A percentile compares a stretch with the other conserved stretches of the same genome.
These are phyloP conservation scores for Colletotrichum sp. DNA, from an alignment of 2,329 filamentous ascomycete species.

Conservation along the genomic window DNA sequence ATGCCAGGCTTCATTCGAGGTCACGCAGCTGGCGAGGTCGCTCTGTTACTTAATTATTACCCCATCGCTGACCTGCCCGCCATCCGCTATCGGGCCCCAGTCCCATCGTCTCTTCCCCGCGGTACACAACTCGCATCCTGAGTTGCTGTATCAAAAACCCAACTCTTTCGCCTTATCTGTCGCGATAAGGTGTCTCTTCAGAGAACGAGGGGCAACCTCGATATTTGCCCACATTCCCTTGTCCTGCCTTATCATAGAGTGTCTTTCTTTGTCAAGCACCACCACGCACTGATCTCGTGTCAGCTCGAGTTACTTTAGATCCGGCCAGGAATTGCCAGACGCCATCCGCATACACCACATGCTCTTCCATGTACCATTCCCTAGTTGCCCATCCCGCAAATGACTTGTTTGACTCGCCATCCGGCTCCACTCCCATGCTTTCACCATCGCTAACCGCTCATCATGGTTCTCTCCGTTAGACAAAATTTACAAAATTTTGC, in stretches of 20 bases:
- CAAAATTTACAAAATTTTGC: constrained; percentile 20
- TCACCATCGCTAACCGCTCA: constrained; percentile 13
- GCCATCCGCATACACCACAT: not conserved
- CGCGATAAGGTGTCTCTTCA: not conserved
- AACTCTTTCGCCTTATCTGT: not conserved
- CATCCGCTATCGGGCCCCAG: constrained; percentile 17
- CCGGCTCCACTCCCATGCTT: constrained; percentile 20
- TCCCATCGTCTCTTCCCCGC: constrained; percentile 27
- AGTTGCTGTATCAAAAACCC: not conserved
- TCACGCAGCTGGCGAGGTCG: constrained; percentile 8
- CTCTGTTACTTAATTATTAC: constrained; percentile 25
- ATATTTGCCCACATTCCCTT: constrained; percentile 7
- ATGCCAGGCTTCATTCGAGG: constrained; percentile 2
- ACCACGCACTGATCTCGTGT: constrained; percentile 5
- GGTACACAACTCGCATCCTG: not conserved
- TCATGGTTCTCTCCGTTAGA: constrained; percentile 13
- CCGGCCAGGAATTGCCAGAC: not conserved
- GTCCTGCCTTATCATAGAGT: constrained; percentile 10
- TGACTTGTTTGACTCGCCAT: constrained; percentile 19
- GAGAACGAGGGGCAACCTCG: not conserved
- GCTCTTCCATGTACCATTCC: not conserved
- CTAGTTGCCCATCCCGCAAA: not conserved
- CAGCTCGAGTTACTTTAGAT: not conserved
- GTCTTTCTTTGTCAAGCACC: not conserved
- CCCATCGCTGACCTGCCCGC: constrained; percentile 17